These are phyloP conservation scores for Herpotrichia juniperi DNA, from an alignment of 2,329 filamentous ascomycete genomes.

Conservation along the genomic window DNA sequence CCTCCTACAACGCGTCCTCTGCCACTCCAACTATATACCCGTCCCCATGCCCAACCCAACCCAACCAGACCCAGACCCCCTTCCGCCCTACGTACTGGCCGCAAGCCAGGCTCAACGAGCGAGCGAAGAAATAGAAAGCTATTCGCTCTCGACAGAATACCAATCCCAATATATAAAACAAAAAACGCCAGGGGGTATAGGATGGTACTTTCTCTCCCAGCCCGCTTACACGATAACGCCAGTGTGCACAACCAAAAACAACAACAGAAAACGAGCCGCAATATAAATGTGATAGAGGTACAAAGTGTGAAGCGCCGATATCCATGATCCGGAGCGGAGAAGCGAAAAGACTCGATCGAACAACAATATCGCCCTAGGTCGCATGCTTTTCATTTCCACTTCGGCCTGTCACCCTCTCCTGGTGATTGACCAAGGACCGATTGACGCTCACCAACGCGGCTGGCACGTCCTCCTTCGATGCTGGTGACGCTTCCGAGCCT, in stretches of 20 bases:
- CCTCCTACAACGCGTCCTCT: neutral
- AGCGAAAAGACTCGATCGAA: neutral
- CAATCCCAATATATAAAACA: neutral
- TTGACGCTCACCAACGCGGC: conserved; percentile 21
- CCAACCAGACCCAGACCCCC: neutral
- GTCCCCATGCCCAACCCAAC: neutral
- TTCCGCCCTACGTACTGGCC: neutral
- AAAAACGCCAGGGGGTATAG: conserved; percentile 8
- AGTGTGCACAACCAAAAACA: neutral
- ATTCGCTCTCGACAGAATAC: neutral
- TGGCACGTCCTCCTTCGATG: conserved; percentile 22
- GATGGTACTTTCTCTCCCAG: conserved; percentile 4
- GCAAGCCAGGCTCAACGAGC: neutral
- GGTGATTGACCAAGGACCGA: conserved; percentile 4
- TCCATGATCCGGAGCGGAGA: neutral
- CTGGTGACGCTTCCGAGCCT: conserved; percentile 14
- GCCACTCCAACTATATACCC: neutral
- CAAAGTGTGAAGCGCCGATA: neutral
- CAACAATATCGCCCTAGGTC: neutral
- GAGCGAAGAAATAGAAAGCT: neutral
- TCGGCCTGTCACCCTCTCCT: neutral
- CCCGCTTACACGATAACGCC: neutral
- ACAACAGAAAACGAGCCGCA: neutral
- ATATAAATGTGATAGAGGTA: neutral
- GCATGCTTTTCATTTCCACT: conserved; percentile 6